A percentile compares a stretch with the other conserved stretches of the same genome.
Conservation (phyloP, 2,329 filamentous ascomycete genomes). For the Trichophyton benhamiae region DNA sequence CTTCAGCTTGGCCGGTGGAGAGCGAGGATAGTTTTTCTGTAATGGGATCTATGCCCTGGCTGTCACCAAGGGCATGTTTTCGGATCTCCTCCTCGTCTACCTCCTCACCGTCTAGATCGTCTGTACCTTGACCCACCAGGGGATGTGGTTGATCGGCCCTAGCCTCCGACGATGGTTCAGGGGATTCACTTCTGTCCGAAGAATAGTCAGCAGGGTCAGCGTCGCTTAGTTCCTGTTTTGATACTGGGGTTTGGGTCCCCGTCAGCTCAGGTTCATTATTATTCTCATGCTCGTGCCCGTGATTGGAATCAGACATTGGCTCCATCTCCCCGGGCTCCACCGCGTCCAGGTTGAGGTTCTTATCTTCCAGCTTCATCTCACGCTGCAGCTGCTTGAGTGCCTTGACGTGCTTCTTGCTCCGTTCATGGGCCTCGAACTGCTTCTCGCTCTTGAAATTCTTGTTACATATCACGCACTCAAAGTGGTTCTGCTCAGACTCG, state of each 20-base stretch:
- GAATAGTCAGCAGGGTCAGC: background rate
- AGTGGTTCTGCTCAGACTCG: slow-evolving; percentile 42
- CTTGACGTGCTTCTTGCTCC: slow-evolving; percentile 92
- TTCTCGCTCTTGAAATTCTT: slow-evolving; percentile 78
- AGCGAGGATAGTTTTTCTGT: slow-evolving; percentile 19
- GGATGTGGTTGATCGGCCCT: background rate
- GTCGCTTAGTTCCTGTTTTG: background rate
- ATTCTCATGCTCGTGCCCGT: background rate
- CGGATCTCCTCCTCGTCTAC: slow-evolving; percentile 15
- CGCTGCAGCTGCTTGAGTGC: slow-evolving; percentile 65
- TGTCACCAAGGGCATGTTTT: slow-evolving; percentile 4
- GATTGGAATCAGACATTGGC: background rate
- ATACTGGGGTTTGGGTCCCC: background rate
- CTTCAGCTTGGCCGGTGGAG: background rate
- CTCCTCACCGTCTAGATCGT: background rate
- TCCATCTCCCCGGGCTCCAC: slow-evolving; percentile 2
- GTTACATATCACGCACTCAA: slow-evolving; percentile 51
- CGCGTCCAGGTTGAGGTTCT: slow-evolving; percentile 28
- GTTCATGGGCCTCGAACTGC: slow-evolving; percentile 82
- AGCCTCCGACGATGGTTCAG: background rate
- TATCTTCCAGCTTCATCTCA: slow-evolving; percentile 74
- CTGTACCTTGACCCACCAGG: background rate
- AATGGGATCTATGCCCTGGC: slow-evolving; percentile 24
- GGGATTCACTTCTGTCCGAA: background rate
- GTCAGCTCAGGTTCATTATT: background rate